Evolutionary conservation across 805 yeast species (phyloP).

Genomic region (Yamadazyma insecticola): DNA sequence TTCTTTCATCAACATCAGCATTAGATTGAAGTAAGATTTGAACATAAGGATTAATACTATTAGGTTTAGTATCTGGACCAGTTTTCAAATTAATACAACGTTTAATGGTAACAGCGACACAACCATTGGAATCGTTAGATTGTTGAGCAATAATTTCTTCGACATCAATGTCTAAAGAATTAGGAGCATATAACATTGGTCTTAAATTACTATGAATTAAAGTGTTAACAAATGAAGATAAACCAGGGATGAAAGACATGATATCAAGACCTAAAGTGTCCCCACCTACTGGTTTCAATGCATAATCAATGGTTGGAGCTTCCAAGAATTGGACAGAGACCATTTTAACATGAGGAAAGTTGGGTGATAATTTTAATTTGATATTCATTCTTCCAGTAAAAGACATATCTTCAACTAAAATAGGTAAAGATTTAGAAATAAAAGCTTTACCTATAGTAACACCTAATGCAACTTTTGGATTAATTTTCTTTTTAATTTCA

Average conservation of each 20-base stretch:
- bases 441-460: conserved; percentile 79
- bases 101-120: conserved; percentile 54
- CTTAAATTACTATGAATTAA: conserved; percentile 66
- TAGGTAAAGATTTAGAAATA: conserved; percentile 71
- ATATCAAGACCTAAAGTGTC: conserved; percentile 82
- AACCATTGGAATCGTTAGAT: conserved; percentile 66
- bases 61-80: conserved; percentile 33
- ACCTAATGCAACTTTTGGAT: conserved; percentile 79
- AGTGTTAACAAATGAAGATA: conserved; percentile 64
- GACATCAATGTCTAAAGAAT: conserved; percentile 69
- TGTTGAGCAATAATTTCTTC: conserved; percentile 64
- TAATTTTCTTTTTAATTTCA: conserved; percentile 64
- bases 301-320: conserved; percentile 75
- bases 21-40: conserved; percentile 33
- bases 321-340: conserved; percentile 71
- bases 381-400: conserved; percentile 65
- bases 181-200: conserved; percentile 81
- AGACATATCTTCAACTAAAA: conserved; percentile 76
- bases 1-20: conserved; percentile 43
- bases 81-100: conserved; percentile 48
- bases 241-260: conserved; percentile 81
- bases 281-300: conserved; percentile 83
- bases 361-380: conserved; percentile 54
- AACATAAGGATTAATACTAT: conserved; percentile 53
- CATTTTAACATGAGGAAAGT: conserved; percentile 73